These are phyloP conservation scores for Betula pendula DNA, from an alignment of 306 rosid species.

Conservation along the genomic window DNA sequence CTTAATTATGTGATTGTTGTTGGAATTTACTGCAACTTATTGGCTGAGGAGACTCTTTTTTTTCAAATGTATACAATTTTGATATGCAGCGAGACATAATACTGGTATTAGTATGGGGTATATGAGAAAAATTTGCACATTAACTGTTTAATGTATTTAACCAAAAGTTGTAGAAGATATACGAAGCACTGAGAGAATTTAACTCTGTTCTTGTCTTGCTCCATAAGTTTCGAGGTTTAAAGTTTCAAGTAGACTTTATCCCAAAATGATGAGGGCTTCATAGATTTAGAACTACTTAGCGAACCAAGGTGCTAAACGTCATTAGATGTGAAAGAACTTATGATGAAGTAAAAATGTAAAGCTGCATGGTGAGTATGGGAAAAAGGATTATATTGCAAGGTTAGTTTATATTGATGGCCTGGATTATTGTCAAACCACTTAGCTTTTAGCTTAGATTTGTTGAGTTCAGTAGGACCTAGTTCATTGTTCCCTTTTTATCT, in stretches of 20 bases:
- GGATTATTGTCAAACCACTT: background rate
- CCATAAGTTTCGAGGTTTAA: background rate
- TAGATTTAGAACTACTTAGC: background rate
- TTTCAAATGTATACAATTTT: background rate
- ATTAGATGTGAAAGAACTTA: background rate
- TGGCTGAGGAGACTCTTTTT: background rate
- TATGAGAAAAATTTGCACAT: too few species aligned
- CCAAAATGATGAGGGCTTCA: background rate
- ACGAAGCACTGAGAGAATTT: background rate
- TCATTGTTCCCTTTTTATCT: background rate
- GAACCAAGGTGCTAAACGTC: background rate
- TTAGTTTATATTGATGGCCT: background rate
- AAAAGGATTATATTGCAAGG: background rate
- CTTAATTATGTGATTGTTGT: background rate
- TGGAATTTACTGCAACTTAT: background rate
- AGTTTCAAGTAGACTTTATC: background rate
- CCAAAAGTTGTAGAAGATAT: background rate
- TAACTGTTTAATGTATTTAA: background rate
- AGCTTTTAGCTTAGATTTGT: background rate
- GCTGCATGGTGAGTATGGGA: background rate
- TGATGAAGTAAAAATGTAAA: background rate
- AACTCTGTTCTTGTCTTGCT: background rate
- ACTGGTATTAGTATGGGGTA: background rate
- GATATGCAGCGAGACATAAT: background rate
- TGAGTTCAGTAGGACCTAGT: too few species aligned